Evolutionary conservation across 1,284 basidiomycete genomes (phyloP).

Genomic region (Tremellales sp.): DNA sequence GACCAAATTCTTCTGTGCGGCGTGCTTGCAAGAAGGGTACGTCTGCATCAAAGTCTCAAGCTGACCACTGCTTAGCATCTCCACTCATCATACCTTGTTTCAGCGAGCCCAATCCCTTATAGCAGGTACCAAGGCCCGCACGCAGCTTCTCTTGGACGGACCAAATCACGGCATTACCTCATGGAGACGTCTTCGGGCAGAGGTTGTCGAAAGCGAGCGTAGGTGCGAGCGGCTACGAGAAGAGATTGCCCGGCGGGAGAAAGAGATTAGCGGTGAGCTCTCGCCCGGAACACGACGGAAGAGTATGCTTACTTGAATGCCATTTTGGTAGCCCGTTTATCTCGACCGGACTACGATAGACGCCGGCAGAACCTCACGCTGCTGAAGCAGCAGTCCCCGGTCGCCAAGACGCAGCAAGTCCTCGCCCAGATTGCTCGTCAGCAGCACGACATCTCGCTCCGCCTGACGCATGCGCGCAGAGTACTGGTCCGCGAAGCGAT

Average conservation of each 20-base stretch:
- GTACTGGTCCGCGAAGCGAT: slow-evolving; percentile 40
- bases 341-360: not conserved
- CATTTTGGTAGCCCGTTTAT: not conserved
- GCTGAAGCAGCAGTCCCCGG: not conserved
- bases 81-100: slow-evolving; percentile 10
- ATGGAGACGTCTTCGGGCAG: slow-evolving; percentile 35
- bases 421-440: slow-evolving; percentile 6
- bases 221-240: slow-evolving; percentile 17
- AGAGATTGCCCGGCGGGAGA: slow-evolving; percentile 8
- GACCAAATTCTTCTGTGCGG: slow-evolving; percentile 26
- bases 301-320: no score
- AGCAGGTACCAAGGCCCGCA: slow-evolving; percentile 10
- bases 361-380: not conserved
- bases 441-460: slow-evolving; percentile 23
- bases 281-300: no score
- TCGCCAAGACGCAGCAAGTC: not conserved
- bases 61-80: slow-evolving; percentile 7
- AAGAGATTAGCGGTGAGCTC: no score
- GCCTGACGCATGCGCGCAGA: slow-evolving; percentile 32
- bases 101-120: slow-evolving; percentile 10
- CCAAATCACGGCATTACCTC: slow-evolving; percentile 6
- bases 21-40: slow-evolving; percentile 34
- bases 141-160: slow-evolving; percentile 13
- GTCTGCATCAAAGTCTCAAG: slow-evolving; percentile 3
- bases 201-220: slow-evolving; percentile 24